These are phyloP conservation scores for Dendrocalamus latiflorus DNA, from an alignment of 202 grass and related monocot genomes.

Conservation along the genomic window DNA sequence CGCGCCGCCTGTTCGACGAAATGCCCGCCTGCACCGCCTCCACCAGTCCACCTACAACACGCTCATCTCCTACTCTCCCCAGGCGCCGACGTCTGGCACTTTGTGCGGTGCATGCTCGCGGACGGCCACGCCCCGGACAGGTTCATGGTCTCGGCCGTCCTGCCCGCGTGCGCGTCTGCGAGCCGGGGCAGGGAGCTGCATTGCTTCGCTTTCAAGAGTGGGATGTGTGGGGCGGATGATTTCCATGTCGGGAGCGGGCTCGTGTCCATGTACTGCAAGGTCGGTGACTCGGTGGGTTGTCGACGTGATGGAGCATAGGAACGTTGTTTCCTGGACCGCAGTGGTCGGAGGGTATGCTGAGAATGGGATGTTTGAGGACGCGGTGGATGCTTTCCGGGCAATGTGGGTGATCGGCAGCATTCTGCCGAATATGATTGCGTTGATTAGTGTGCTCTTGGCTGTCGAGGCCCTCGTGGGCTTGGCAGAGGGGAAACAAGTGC, in stretches of 20 bases:
- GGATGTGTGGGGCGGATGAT: conserved; percentile 28
- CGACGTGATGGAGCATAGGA: conserved; percentile 28
- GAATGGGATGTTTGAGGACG: conserved; percentile 39
- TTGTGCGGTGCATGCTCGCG: conserved; percentile 43
- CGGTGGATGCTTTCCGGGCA: conserved; percentile 31
- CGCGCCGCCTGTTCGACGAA: conserved; percentile 63
- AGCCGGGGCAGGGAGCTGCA: conserved; percentile 53
- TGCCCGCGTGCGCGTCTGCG: neutral
- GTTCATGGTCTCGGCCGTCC: conserved; percentile 46
- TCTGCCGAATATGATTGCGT: conserved; percentile 42
- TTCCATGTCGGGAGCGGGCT: conserved; percentile 59
- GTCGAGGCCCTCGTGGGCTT: conserved; percentile 29
- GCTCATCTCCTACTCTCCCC: conserved; percentile 40
- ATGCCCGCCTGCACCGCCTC: conserved; percentile 55
- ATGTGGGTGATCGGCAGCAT: conserved; percentile 37
- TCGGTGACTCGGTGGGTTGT: conserved; percentile 7
- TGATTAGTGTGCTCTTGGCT: conserved; percentile 55
- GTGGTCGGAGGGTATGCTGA: conserved; percentile 58
- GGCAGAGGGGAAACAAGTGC: conserved; percentile 45
- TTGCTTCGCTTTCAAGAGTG: conserved; percentile 32
- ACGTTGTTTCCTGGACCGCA: conserved; percentile 51
- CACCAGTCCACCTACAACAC: conserved; percentile 71
- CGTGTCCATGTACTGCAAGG: conserved; percentile 62
- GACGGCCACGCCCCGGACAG: conserved; percentile 41
- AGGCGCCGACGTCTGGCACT: neutral